Evolutionary conservation across 148 eudicot genomes (phyloP).

Genomic region (Nepenthes gracilis): DNA sequence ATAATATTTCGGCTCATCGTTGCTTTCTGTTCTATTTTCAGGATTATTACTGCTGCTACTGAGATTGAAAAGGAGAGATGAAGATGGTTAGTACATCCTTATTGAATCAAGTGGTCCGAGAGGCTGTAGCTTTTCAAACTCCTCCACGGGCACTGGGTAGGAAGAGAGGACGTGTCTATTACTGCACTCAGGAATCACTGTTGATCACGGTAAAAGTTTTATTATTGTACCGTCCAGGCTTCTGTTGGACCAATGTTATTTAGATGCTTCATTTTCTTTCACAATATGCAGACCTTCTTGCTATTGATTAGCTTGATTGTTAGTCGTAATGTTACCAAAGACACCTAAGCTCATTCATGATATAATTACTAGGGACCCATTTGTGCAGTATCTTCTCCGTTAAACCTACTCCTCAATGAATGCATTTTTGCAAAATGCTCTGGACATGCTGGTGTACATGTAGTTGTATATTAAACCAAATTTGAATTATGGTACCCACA

Average conservation of each 20-base stretch:
- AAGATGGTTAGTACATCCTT: constrained; percentile 75
- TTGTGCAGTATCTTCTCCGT: too few relatives aligned
- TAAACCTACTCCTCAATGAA: too few relatives aligned
- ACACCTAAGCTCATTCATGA: too few relatives aligned
- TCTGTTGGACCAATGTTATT: not conserved
- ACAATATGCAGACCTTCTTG: too few relatives aligned
- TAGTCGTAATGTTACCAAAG: too few relatives aligned
- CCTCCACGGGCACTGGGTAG: constrained; percentile 94
- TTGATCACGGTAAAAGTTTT: not conserved
- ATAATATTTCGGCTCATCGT: not conserved
- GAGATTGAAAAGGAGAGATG: constrained; percentile 86
- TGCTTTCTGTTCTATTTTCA: constrained; percentile 14
- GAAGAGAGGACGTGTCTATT: constrained; percentile 88
- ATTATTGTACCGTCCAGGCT: not conserved
- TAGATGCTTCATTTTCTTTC: too few relatives aligned
- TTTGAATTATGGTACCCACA: too few relatives aligned
- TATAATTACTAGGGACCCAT: too few relatives aligned
- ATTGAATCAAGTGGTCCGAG: constrained; percentile 79
- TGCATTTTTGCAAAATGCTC: too few relatives aligned
- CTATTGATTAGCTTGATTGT: too few relatives aligned
- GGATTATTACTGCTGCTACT: constrained; percentile 79
- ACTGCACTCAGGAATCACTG: constrained; percentile 80
- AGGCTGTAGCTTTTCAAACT: constrained; percentile 89
- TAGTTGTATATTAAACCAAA: too few relatives aligned
- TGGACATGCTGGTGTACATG: too few relatives aligned